A percentile compares a stretch with the other conserved stretches of the same genome.
Conservation (phyloP, 306 rosid species). For the Gynostemma pentaphyllum region DNA sequence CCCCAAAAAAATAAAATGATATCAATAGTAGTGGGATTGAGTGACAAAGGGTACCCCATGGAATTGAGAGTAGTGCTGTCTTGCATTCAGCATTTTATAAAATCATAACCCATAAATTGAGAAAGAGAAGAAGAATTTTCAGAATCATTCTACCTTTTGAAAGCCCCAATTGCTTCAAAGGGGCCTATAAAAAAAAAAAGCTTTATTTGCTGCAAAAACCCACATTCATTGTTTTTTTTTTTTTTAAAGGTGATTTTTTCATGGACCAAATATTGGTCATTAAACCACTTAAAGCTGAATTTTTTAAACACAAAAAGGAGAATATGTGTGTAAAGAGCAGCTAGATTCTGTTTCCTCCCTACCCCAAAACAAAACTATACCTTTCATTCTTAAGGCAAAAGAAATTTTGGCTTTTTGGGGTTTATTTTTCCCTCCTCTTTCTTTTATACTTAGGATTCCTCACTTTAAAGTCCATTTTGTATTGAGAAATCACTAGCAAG, state of each 20-base stretch:
- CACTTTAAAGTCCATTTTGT: slow-evolving; percentile 38
- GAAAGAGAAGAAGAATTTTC: slow-evolving; percentile 32
- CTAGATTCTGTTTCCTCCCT: slow-evolving; percentile 27
- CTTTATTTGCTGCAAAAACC: slow-evolving; percentile 6
- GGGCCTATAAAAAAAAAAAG: slow-evolving; percentile 29
- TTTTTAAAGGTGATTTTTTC: background rate
- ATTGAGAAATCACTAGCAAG: background rate
- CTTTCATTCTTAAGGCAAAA: slow-evolving; percentile 28
- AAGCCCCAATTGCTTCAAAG: slow-evolving; percentile 24
- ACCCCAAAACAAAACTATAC: slow-evolving; percentile 16
- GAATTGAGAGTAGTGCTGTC: slow-evolving; percentile 50
- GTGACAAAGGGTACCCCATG: slow-evolving; percentile 25
- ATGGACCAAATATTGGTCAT: background rate
- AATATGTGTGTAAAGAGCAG: slow-evolving; percentile 23
- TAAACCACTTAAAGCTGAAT: background rate
- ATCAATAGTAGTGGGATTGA: slow-evolving; percentile 22
- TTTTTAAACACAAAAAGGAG: background rate
- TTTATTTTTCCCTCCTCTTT: background rate
- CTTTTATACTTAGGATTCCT: slow-evolving; percentile 59
- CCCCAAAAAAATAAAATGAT: background rate
- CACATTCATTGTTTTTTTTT: slow-evolving; percentile 1
- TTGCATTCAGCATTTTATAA: slow-evolving; percentile 59
- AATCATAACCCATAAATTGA: too few relatives aligned
- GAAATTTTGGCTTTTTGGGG: slow-evolving; percentile 56
- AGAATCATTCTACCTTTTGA: slow-evolving; percentile 68